Evolutionary conservation across 2,329 filamentous ascomycete species (phyloP).

Genomic region (Fusarium sp.): DNA sequence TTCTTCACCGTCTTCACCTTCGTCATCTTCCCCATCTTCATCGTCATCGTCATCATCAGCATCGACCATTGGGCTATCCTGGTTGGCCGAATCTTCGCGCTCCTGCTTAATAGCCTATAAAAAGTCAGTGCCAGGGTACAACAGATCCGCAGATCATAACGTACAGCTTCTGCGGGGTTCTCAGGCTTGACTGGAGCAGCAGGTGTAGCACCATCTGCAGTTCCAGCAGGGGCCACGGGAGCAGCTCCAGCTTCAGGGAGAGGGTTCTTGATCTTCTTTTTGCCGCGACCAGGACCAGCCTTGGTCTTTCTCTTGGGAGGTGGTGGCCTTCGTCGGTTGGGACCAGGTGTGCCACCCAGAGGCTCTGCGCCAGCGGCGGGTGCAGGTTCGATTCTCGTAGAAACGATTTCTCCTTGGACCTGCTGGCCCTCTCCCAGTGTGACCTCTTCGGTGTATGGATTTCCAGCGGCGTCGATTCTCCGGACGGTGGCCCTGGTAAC

Average conservation of each 20-base stretch:
- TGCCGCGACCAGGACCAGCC: slow-evolving; percentile 78
- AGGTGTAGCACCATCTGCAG: slow-evolving; percentile 52
- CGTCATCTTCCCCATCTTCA: slow-evolving; percentile 62
- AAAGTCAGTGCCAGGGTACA: slow-evolving; percentile 33
- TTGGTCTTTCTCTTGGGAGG: slow-evolving; percentile 86
- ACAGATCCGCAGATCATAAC: background rate
- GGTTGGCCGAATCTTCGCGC: slow-evolving; percentile 58
- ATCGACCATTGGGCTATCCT: slow-evolving; percentile 67
- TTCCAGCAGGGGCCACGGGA: slow-evolving; percentile 51
- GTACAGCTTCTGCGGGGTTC: slow-evolving; percentile 52
- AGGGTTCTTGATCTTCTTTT: slow-evolving; percentile 78
- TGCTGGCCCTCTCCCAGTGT: slow-evolving; percentile 82
- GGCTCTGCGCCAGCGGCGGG: slow-evolving; percentile 61
- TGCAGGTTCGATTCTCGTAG: slow-evolving; percentile 66
- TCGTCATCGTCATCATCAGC: slow-evolving; percentile 61
- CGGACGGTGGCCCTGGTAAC: slow-evolving; percentile 84
- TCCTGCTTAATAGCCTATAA: slow-evolving; percentile 56
- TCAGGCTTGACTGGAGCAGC: slow-evolving; percentile 55
- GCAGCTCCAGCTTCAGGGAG: slow-evolving; percentile 52
- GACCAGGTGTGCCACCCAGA: slow-evolving; percentile 57
- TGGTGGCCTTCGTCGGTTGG: slow-evolving; percentile 72
- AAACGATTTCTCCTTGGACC: slow-evolving; percentile 84
- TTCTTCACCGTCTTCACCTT: slow-evolving; percentile 61
- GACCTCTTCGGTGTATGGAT: slow-evolving; percentile 85
- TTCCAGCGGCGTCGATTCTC: slow-evolving; percentile 81